These are phyloP conservation scores for Syncephalastrum contaminatum DNA, from an alignment of 371 early-diverging fungal species.

Conservation along the genomic window DNA sequence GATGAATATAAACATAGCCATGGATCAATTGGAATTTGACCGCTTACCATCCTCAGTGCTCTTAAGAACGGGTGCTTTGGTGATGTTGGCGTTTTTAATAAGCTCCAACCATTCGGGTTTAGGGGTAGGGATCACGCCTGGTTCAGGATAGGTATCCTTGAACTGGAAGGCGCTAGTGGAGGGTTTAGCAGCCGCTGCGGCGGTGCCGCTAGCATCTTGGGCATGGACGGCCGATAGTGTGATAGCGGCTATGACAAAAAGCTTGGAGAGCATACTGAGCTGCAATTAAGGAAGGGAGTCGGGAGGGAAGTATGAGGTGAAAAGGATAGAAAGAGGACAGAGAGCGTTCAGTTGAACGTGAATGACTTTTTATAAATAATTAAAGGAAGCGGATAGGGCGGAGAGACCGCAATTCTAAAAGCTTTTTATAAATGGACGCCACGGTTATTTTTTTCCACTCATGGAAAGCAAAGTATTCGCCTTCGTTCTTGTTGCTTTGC, in stretches of 20 bases:
- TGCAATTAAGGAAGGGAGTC: not conserved
- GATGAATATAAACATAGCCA: not conserved
- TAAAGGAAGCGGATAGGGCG: slow-evolving; percentile 1
- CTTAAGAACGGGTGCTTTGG: slow-evolving; percentile 36
- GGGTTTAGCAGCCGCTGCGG: slow-evolving; percentile 14
- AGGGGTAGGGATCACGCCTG: slow-evolving; percentile 22
- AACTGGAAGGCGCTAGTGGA: slow-evolving; percentile 17
- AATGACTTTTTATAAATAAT: slow-evolving; percentile 4
- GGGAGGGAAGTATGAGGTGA: slow-evolving; percentile 4
- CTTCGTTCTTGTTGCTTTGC: too few species aligned
- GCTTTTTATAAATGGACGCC: slow-evolving; percentile 6
- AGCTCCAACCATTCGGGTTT: slow-evolving; percentile 46
- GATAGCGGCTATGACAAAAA: slow-evolving; percentile 12
- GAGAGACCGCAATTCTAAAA: slow-evolving; percentile 5
- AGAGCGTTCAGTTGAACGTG: too few species aligned
- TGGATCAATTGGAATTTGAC: not conserved
- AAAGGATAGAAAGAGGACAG: slow-evolving; percentile 7
- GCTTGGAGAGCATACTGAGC: slow-evolving; percentile 11
- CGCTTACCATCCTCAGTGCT: slow-evolving; percentile 15
- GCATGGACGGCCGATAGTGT: slow-evolving; percentile 10
- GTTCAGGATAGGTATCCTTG: slow-evolving; percentile 28
- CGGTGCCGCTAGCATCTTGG: slow-evolving; percentile 6
- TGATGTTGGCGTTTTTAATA: slow-evolving; percentile 32
- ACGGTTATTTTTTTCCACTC: too few species aligned
- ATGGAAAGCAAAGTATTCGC: too few species aligned